phyloP scores from a whole-genome alignment of 1,139 yeast genomes.

The Pichia sp. region DNA sequence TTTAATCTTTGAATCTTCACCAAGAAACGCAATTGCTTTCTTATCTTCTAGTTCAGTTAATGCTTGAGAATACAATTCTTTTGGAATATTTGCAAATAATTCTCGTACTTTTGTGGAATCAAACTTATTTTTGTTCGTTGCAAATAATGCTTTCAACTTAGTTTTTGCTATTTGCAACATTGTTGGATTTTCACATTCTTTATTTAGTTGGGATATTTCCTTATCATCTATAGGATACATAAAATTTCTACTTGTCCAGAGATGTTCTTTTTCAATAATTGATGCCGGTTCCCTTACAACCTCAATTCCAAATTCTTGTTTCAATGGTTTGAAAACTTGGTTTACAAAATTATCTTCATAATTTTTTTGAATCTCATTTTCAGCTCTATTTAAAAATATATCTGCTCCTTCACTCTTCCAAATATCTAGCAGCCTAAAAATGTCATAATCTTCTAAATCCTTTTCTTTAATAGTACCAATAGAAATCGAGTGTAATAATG shows the following conservation, averaged over 20 bases:
- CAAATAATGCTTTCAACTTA: conserved; percentile 51
- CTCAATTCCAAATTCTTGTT: conserved; percentile 31
- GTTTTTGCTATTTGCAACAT: conserved; percentile 34
- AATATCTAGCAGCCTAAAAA: conserved; percentile 43
- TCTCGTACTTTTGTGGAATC: conserved; percentile 38
- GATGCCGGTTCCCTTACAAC: conserved; percentile 39
- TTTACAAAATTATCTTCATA: conserved; percentile 30
- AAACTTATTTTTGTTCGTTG: conserved; percentile 47
- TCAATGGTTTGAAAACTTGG: conserved; percentile 21
- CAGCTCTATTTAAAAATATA: conserved; percentile 20
- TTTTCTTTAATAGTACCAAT: conserved; percentile 40
- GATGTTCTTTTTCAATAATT: conserved; percentile 50
- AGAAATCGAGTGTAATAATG: conserved; percentile 47
- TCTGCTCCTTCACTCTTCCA: conserved; percentile 51
- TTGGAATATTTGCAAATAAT: conserved; percentile 40
- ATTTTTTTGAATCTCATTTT: conserved; percentile 25
- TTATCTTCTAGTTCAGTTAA: conserved; percentile 47
- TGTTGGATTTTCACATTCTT: conserved; percentile 24
- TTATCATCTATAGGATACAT: conserved; percentile 28
- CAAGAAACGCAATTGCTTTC: conserved; percentile 46
- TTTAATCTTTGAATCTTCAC: conserved; percentile 42
- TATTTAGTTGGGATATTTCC: conserved; percentile 6
- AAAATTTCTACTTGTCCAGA: conserved; percentile 36
- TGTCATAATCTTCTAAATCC: conserved; percentile 44
- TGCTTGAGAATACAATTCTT: conserved; percentile 43